These are phyloP conservation scores for Rhodotorula sp. DNA, from an alignment of 1,284 basidiomycete genomes.

Conservation along the genomic window DNA sequence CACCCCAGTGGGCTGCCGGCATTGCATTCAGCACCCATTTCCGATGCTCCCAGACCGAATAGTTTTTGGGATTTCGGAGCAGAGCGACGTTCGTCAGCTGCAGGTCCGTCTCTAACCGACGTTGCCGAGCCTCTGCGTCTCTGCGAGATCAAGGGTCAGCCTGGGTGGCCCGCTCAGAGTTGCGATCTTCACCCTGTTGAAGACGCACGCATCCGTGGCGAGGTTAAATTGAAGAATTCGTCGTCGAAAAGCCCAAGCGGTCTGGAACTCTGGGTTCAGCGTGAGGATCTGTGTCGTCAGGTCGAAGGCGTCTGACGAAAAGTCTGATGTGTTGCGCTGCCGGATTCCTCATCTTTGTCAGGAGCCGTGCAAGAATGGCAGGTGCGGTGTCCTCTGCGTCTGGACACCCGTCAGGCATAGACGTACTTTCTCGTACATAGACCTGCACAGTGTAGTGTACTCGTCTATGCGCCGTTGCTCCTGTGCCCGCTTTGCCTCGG, in stretches of 20 bases:
- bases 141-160: conserved; percentile 51
- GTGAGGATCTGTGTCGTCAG: conserved; percentile 41
- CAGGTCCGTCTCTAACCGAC: conserved; percentile 69
- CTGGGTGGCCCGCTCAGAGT: neutral
- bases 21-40: conserved; percentile 86
- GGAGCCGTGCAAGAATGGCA: neutral
- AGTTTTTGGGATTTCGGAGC: conserved; percentile 83
- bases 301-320: conserved; percentile 65
- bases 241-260: conserved; percentile 87
- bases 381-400: conserved; percentile 1
- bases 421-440: conserved; percentile 65
- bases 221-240: conserved; percentile 70
- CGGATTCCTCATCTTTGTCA: too few species aligned
- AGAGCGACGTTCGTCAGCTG: conserved; percentile 73
- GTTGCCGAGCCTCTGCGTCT: conserved; percentile 62
- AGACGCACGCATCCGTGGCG: conserved; percentile 52
- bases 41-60: conserved; percentile 96
- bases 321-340: conserved; percentile 18
- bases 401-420: conserved; percentile 53
- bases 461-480: conserved; percentile 72
- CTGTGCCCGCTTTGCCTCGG: conserved; percentile 46
- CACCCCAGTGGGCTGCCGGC: conserved; percentile 76
- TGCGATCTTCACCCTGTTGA: too few species aligned
- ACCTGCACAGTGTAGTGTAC: conserved; percentile 66
- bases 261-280: conserved; percentile 63